Base-by-base conservation (phyloP, 2,329 filamentous ascomycete genomes). In the Apiospora sp. region DNA sequence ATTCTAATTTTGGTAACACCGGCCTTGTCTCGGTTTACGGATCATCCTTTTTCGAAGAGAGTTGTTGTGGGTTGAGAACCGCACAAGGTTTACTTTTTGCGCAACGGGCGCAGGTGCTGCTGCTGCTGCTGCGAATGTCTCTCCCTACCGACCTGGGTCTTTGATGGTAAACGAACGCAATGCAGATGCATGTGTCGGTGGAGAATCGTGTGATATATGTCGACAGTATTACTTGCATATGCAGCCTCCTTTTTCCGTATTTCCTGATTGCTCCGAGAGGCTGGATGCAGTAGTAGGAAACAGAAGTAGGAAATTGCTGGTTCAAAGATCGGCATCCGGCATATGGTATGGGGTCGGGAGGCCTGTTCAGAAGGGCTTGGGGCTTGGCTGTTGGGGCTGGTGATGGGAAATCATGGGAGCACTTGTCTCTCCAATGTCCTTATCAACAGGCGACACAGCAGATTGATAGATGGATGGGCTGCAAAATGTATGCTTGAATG, bases 1-100 rank as follows among this genome's bases (percentile, higher is more conserved):
- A 61, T 61, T 37, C 54, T 61, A 61, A 61, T 37, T 61, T 61
- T 61, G 54, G 54, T 37, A 61, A 61, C 54, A 22, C 54, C 54
- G 54, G 37, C 37, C 16, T 19, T 61, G 54, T 61, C 54, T 61
- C 54, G 34, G 34, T 37, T 37, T 61, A 30, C 19, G 12, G 30
- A 37, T n/a, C 54, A 61, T 61, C 54, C 51, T 51, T 27, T 37
- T 4, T 30, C 30, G 27, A n/a, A 4, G 27, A 61, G 30, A 61
- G 54, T 37, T 37, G 54, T 22, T 22, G 44, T 46, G 44, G 44
- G 44, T 48, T 48, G 44, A 7, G 34, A 16, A 61, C 54, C 37
- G 44, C 44, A 19, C 22, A 48, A 61, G 51, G 54, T 34, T 61
- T 61, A 12, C 30, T 61, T 19, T 61, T 37, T 22, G 6, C 37